Percentiles rank a stretch among this genome's conserved stretches.
Evolutionary conservation across 768 basidiomycete genomes (phyloP).

Genomic region (Tulasnella sp.): DNA sequence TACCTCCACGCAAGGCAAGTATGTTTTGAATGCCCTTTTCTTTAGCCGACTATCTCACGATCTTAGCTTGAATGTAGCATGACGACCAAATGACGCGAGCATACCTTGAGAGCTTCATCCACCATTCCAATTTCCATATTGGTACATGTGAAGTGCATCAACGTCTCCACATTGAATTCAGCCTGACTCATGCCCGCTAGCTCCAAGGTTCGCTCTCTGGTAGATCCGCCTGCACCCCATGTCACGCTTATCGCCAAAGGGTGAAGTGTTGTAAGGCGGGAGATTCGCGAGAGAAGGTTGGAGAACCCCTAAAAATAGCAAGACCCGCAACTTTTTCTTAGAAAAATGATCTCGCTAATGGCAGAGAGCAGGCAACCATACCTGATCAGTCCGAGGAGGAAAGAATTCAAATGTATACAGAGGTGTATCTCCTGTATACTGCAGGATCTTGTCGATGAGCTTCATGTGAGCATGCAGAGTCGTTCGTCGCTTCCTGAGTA

Average conservation of each 20-base stretch:
- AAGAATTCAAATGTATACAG: slow-evolving; percentile 97
- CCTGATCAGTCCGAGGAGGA: slow-evolving; percentile 87
- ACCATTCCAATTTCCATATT: slow-evolving; percentile 87
- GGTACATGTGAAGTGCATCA: slow-evolving; percentile 93
- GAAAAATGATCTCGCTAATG: too few species aligned
- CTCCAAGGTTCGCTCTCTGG: slow-evolving; percentile 75
- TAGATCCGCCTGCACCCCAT: slow-evolving; percentile 95
- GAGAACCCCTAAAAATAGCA: slow-evolving; percentile 56
- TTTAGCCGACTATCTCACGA: slow-evolving; percentile 53
- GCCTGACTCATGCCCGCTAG: slow-evolving; percentile 66
- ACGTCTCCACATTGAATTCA: slow-evolving; percentile 66
- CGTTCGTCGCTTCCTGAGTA: too few species aligned
- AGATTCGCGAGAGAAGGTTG: slow-evolving; percentile 79
- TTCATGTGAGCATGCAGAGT: too few species aligned
- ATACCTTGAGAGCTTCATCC: slow-evolving; percentile 70
- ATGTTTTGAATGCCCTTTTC: slow-evolving; percentile 74
- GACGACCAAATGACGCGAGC: slow-evolving; percentile 18
- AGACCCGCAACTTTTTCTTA: too few species aligned
- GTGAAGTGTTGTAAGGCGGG: slow-evolving; percentile 57
- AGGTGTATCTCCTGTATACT: slow-evolving; percentile 35
- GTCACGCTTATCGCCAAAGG: slow-evolving; percentile 86
- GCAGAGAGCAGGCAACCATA: slow-evolving; percentile 24
- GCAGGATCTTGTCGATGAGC: slow-evolving; percentile 52
- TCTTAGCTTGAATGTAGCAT: slow-evolving; percentile 1
- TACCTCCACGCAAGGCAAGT: slow-evolving; percentile 84